phyloP scores from a whole-genome alignment of 2,329 filamentous ascomycete species.

The Colletotrichum sp. region DNA sequence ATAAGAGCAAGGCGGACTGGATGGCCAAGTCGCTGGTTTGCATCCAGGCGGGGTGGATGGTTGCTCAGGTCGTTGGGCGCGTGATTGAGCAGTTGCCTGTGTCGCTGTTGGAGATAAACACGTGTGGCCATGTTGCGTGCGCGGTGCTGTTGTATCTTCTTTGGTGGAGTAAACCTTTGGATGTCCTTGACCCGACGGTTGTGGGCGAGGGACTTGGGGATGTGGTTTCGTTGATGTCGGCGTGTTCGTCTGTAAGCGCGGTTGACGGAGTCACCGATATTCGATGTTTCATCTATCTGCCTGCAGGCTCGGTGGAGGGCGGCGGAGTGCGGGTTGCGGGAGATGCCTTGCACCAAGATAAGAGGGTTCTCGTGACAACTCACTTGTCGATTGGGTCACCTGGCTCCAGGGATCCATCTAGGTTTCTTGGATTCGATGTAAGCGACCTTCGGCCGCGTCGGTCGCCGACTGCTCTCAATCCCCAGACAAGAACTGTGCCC shows the following conservation, averaged over 20 bases:
- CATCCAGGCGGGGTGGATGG: slow-evolving; percentile 42
- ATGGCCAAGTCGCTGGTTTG: slow-evolving; percentile 37
- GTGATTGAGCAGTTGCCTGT: slow-evolving; percentile 34
- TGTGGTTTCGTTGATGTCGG: not conserved
- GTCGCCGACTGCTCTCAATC: not conserved
- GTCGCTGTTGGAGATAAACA: slow-evolving; percentile 39
- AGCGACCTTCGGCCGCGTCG: not conserved
- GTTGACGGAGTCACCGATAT: slow-evolving; percentile 7
- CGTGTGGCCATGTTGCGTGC: slow-evolving; percentile 37
- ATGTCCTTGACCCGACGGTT: slow-evolving; percentile 7
- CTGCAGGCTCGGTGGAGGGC: not conserved
- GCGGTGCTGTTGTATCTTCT: slow-evolving; percentile 35
- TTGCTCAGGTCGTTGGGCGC: slow-evolving; percentile 36
- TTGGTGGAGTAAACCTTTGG: slow-evolving; percentile 37
- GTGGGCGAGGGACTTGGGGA: not conserved
- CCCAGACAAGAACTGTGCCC: not conserved
- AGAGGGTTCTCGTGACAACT: slow-evolving; percentile 1
- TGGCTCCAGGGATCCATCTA: slow-evolving; percentile 1
- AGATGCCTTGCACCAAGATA: not conserved
- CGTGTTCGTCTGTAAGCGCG: slow-evolving; percentile 7
- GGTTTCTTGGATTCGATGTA: slow-evolving; percentile 14
- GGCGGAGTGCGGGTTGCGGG: not conserved
- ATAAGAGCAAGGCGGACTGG: slow-evolving; percentile 39
- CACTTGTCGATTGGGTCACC: slow-evolving; percentile 12
- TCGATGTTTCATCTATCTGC: slow-evolving; percentile 12